Conservation (phyloP, 768 basidiomycete genomes). For the Lactarius tabidus region DNA sequence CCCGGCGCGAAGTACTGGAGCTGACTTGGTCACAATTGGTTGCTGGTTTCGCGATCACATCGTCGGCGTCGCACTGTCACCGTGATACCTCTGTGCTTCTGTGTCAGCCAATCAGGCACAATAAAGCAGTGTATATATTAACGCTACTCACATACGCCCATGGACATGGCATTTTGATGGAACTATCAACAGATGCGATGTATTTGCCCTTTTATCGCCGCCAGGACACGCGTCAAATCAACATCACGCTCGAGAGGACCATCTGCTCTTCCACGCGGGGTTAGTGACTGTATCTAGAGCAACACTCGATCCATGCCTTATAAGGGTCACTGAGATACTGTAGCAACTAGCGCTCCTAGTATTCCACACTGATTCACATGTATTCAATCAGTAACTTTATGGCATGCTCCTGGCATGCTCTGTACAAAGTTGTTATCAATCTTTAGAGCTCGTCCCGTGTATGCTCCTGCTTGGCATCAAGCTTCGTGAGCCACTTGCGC, state of each 20-base stretch:
- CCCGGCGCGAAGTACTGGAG: background rate
- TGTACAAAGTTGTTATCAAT: background rate
- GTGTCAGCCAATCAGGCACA: background rate
- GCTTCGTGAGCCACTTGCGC: conserved; percentile 46
- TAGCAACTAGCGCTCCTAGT: background rate
- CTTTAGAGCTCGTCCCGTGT: conserved; percentile 17
- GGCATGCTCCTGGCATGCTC: too few relatives aligned
- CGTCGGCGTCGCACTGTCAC: background rate
- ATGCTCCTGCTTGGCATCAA: conserved; percentile 10
- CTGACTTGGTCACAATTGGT: background rate
- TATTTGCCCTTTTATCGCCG: background rate
- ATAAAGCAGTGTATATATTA: background rate
- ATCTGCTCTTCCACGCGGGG: background rate
- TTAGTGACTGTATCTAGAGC: background rate
- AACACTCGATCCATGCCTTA: background rate
- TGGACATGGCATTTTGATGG: background rate
- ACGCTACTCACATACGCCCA: background rate
- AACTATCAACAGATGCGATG: background rate
- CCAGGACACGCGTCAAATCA: background rate
- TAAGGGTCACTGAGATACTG: background rate
- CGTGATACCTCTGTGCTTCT: background rate
- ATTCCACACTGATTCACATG: background rate
- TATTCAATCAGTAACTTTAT: background rate
- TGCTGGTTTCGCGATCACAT: background rate
- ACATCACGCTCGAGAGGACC: background rate